These are phyloP conservation scores for Neltuma alba DNA, from an alignment of 306 rosid species.

Conservation along the genomic window DNA sequence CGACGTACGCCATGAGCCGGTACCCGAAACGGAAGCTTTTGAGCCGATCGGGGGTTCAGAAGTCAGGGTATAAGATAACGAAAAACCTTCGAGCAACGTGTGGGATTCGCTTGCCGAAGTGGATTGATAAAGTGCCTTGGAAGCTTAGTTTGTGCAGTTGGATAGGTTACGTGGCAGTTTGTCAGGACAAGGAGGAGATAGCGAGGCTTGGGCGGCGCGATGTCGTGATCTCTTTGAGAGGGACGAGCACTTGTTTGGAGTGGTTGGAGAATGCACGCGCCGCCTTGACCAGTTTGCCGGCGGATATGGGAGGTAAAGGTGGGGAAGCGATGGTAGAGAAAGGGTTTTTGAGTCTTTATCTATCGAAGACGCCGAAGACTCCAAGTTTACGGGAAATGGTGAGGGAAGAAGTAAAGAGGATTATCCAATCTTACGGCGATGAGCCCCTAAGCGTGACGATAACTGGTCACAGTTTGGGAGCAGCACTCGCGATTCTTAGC, in stretches of 20 bases:
- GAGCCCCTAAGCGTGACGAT: slow-evolving; percentile 76
- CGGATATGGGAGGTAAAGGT: background rate
- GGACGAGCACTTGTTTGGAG: slow-evolving; percentile 75
- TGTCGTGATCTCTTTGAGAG: slow-evolving; percentile 67
- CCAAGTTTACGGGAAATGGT: slow-evolving; percentile 69
- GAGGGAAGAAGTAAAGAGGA: slow-evolving; percentile 48
- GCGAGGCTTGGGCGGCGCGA: slow-evolving; percentile 71
- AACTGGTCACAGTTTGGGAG: slow-evolving; percentile 91
- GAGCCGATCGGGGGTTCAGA: background rate
- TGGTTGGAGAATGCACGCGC: slow-evolving; percentile 90
- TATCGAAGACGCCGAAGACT: slow-evolving; percentile 40
- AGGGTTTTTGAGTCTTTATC: slow-evolving; percentile 77
- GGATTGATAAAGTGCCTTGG: slow-evolving; percentile 32
- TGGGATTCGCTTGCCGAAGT: slow-evolving; percentile 34
- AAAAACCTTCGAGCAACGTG: slow-evolving; percentile 38
- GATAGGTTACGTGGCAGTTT: slow-evolving; percentile 82
- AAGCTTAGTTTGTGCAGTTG: slow-evolving; percentile 53
- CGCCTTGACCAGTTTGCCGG: slow-evolving; percentile 44
- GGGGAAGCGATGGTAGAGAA: slow-evolving; percentile 64
- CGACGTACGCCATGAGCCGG: slow-evolving; percentile 37
- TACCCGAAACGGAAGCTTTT: slow-evolving; percentile 20
- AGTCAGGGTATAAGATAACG: slow-evolving; percentile 34
- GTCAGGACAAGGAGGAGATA: slow-evolving; percentile 59
- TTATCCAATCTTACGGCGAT: slow-evolving; percentile 50
- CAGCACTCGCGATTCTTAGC: slow-evolving; percentile 74